Conservation (phyloP, 257 asterid species). For the Datura wrightii region DNA sequence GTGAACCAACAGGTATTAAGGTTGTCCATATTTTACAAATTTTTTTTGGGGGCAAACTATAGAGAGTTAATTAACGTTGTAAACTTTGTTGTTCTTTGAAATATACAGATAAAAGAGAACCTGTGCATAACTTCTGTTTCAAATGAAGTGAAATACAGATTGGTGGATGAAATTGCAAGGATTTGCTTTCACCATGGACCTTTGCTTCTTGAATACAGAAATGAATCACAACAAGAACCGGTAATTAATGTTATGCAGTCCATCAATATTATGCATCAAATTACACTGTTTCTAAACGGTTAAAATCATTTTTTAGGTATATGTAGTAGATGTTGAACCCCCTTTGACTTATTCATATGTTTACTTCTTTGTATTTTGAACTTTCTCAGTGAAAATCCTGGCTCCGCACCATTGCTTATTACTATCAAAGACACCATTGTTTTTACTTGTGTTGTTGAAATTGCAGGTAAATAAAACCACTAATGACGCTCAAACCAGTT, state of each 20-base stretch:
- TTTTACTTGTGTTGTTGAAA: not conserved
- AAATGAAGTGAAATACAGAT: conserved; percentile 59
- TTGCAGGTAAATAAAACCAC: not conserved
- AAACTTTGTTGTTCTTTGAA: not conserved
- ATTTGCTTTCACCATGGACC: conserved; percentile 51
- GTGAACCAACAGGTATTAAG: conserved; percentile 63
- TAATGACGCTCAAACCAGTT: conserved; percentile 12
- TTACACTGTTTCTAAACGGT: no score
- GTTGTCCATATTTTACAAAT: conserved; percentile 9
- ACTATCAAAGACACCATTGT: not conserved
- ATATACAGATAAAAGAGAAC: conserved; percentile 59
- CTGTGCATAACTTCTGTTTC: conserved; percentile 48
- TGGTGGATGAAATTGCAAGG: conserved; percentile 63
- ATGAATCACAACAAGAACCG: conserved; percentile 42
- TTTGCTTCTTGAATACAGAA: conserved; percentile 61
- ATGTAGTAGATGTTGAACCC: no score
- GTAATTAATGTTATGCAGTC: conserved; percentile 28
- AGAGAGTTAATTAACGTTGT: not conserved
- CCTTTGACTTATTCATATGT: no score
- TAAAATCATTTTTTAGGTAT: no score
- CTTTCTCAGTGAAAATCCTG: no score
- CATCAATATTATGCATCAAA: not conserved
- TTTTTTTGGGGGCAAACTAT: not conserved
- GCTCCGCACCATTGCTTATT: no score
- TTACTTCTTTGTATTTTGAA: no score